Evolutionary conservation across 2,329 filamentous ascomycete genomes (phyloP), one percentile per base, ranked within the genome.

Genomic region (Fusarium paranaense): DNA sequence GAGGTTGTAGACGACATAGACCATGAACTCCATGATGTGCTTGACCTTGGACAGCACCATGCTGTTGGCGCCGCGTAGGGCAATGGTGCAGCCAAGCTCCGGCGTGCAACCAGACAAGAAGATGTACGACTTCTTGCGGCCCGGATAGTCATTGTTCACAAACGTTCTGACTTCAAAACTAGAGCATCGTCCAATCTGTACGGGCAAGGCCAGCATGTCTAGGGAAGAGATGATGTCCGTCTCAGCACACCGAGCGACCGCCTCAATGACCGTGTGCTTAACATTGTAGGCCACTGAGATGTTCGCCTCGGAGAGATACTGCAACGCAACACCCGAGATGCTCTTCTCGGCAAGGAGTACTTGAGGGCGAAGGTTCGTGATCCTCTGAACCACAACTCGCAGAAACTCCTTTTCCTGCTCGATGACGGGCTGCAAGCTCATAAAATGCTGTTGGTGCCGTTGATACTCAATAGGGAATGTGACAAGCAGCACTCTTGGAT

Each of bases 381-480:
- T 98, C 63, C 97, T 91, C 79, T 94, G 95, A 32, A 99, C 95
- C 66, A 99, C 90, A 79, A 98, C 97, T 76, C 93, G 90, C 30
- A 99, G 86, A 76, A 97, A 99, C 80, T 99, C 97, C 75, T 94
- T 93, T 83, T 99, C 97, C 82, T 99, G 97, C 64, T 96, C 94
- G 77, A 99, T 98, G 65, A 99, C 95, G 42, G 96, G 96, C 78
- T 98, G 95, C 59, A 99, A 85, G 78, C 97, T 99, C 95, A 99
- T 98, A 81, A 99, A 98, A 81, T 98, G 95, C 81, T 89, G 87
- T 80, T 88, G 86, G 76, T 98, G 95, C 42, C 97, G 91, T 67
- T 97, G 94, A 82, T 99, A 99, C 81, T 99, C 97, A 67, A 99
- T 94, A 0, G 97, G 92, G 79, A 99, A 99, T 0, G 95, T 96